Evolutionary conservation across 2,329 filamentous ascomycete species (phyloP).

Genomic region (Fusarium avenaceum): DNA sequence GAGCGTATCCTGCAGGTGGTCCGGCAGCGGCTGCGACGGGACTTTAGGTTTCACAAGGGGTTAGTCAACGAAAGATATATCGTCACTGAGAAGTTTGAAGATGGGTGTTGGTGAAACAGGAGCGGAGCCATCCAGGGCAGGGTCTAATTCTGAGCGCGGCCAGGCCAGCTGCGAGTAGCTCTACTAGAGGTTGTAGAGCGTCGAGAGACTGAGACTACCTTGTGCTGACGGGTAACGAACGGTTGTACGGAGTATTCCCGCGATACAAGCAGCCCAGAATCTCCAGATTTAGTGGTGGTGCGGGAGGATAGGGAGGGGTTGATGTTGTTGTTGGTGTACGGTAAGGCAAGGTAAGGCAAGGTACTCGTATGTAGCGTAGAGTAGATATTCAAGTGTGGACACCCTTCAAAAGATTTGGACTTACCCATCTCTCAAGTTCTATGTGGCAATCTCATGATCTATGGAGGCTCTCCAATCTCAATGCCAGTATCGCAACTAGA

Average conservation of each 20-base stretch:
- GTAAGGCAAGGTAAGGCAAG: background rate
- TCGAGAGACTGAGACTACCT: constrained; percentile 9
- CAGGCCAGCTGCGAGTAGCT: constrained; percentile 11
- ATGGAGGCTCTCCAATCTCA: constrained; percentile 34
- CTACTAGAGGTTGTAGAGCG: constrained; percentile 4
- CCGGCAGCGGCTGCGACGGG: constrained; percentile 71
- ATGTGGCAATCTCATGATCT: constrained; percentile 52
- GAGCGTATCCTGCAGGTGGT: constrained; percentile 65
- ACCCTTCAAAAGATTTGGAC: constrained; percentile 43
- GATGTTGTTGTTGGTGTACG: constrained; percentile 23
- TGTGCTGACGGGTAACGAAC: constrained; percentile 31
- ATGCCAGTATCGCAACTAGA: constrained; percentile 32
- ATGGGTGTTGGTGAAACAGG: constrained; percentile 38
- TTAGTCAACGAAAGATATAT: constrained; percentile 43
- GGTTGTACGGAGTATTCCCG: constrained; percentile 44
- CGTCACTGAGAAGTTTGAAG: constrained; percentile 34
- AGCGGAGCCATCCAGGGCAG: constrained; percentile 32
- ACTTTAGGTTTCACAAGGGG: constrained; percentile 57
- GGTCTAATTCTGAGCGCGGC: constrained; percentile 21
- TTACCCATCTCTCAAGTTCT: constrained; percentile 55
- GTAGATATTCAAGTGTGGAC: constrained; percentile 34
- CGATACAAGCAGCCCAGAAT: constrained; percentile 32
- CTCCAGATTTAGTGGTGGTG: constrained; percentile 38
- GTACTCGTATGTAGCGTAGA: background rate
- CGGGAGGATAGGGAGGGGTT: constrained; percentile 42